Evolutionary conservation across 495 filamentous ascomycete genomes (phyloP), one percentile per base, ranked within the genome.

Genomic region (Trichoderma orchidacearum): DNA sequence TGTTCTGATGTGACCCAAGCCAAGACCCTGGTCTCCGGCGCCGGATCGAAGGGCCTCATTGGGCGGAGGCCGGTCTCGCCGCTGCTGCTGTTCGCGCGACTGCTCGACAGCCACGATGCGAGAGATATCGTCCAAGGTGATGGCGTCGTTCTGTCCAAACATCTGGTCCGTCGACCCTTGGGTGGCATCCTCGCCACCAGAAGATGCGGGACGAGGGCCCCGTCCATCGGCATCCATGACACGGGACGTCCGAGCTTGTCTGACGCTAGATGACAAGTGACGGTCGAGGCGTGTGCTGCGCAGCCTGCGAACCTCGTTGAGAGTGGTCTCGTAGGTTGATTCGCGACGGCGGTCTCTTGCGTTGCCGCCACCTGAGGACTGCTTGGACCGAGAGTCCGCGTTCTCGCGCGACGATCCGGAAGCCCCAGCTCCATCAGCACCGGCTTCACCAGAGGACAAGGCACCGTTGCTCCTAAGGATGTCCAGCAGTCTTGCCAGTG

Each of bases 101-200:
- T 97, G 93, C 63, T 96, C 89, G 8, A 92, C 89, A 2, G 93
- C 93, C 41, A 96, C 89, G 60, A 99, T 94, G 59, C 92, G 79
- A n/a, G 93, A 92, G 59, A 99, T 96, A 65, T 99, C 93, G 68
- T 97, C 93, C 56, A 99, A 73, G 5, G 90, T 96, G 31, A 97
- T 75, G 13, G 89, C 87, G 73, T 96, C 90, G 57, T 92, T 86
- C 60, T 87, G 81, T n/a, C 87, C 89, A 60, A 98, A 87, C 50
- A 87, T 88, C 59, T 90, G 74, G 55, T 90, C 85, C 25, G 81
- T 83, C 23, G 80, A 78, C n/a, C 78, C 75, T 36, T 92, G 86
- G 28, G 84, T 81, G 58, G 83, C 84, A 27, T 74, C 75, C 57
- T 85, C 85, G 17, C 76, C 81, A 41, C 85, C 88, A n/a, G 86